Evolutionary conservation across 2,329 filamentous ascomycete genomes (phyloP).

Genomic region (Nectriaceae sp.): DNA sequence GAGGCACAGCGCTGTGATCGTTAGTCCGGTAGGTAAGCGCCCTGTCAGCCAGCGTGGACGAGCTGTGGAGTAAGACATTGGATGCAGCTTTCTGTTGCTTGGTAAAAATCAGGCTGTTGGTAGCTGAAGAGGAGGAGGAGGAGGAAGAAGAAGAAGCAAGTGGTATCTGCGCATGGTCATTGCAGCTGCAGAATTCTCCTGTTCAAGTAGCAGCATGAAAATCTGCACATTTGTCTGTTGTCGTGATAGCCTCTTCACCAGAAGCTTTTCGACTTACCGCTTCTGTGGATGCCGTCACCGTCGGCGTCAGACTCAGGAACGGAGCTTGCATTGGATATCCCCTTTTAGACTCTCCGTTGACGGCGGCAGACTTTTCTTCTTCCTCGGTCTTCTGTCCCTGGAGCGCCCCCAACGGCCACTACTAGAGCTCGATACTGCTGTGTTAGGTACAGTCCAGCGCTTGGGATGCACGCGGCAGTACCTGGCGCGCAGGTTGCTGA

Average conservation of each 20-base stretch:
- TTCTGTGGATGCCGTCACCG: not conserved
- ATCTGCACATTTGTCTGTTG: too few relatives aligned
- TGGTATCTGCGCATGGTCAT: too few relatives aligned
- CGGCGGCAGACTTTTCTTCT: slow-evolving; percentile 20
- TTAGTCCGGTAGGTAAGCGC: not conserved
- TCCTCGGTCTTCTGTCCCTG: slow-evolving; percentile 11
- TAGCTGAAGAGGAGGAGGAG: too few relatives aligned
- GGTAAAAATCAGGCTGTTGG: too few relatives aligned
- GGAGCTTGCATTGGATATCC: slow-evolving; percentile 2
- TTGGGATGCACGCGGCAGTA: slow-evolving; percentile 20
- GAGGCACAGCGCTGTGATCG: slow-evolving; percentile 11
- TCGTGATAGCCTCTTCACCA: too few relatives aligned
- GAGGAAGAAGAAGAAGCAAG: too few relatives aligned
- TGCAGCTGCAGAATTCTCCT: too few relatives aligned
- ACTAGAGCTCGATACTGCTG: slow-evolving; percentile 19
- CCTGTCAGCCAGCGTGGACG: too few relatives aligned
- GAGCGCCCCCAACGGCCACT: slow-evolving; percentile 26
- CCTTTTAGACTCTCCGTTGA: slow-evolving; percentile 28
- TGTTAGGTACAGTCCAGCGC: slow-evolving; percentile 19
- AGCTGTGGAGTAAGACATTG: too few relatives aligned
- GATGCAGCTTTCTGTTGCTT: too few relatives aligned
- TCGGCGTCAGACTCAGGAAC: not conserved
- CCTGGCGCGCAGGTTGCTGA: slow-evolving; percentile 20
- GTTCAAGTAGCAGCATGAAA: too few relatives aligned
- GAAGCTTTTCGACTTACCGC: not conserved